Evolutionary conservation across 176 grass and related monocot genomes (phyloP).

Genomic region (Triticum timopheevii): DNA sequence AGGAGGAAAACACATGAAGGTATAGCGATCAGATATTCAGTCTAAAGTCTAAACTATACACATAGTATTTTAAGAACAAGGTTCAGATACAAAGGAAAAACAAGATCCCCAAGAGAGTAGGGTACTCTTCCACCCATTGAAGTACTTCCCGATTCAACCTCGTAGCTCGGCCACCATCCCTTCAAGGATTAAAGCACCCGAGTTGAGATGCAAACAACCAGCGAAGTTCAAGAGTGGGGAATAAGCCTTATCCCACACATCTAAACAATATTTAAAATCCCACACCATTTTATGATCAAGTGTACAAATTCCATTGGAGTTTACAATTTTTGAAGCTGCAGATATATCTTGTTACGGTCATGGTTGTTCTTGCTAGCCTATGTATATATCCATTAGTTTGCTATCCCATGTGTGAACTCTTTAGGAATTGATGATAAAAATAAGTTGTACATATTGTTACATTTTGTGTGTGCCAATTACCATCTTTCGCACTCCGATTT

Average conservation of each 20-base stretch:
- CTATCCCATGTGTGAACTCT: not conserved
- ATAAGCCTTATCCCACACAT: not conserved
- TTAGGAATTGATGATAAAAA: not conserved
- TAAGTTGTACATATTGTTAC: not conserved
- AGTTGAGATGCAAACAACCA: not conserved
- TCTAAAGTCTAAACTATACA: no score
- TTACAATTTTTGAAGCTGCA: not conserved
- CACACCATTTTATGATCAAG: not conserved
- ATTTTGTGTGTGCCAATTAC: not conserved
- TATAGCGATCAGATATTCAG: no score
- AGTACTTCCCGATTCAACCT: slow-evolving; percentile 56
- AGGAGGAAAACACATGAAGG: no score
- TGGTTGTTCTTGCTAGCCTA: not conserved
- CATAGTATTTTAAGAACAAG: no score
- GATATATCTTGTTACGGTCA: not conserved
- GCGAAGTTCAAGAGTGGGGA: not conserved
- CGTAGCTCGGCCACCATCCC: slow-evolving; percentile 62
- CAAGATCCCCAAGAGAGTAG: slow-evolving; percentile 55
- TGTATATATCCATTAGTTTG: not conserved
- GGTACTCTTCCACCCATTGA: slow-evolving; percentile 77
- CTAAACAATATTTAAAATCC: not conserved
- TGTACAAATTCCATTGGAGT: not conserved
- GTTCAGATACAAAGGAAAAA: slow-evolving; percentile 63
- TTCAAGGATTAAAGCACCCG: not conserved
- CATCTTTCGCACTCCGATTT: not conserved